phyloP scores from a whole-genome alignment of 202 grass and related monocot species.

The Brachypodium distachyon region DNA sequence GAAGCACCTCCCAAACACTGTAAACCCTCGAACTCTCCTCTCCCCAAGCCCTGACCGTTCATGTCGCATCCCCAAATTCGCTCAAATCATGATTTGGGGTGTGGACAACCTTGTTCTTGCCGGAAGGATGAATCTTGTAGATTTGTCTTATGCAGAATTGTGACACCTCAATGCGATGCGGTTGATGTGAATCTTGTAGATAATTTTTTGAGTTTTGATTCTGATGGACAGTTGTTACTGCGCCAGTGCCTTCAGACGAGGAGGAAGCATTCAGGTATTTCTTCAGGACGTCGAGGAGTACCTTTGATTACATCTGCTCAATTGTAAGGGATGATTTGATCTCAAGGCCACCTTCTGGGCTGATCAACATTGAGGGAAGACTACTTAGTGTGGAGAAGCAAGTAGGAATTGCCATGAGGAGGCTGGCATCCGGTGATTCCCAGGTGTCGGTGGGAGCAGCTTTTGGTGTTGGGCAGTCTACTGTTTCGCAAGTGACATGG shows the following conservation, averaged over 20 bases:
- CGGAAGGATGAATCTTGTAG: neutral
- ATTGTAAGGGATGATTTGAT: slow-evolving; percentile 91
- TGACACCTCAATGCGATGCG: neutral
- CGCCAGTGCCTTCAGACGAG: slow-evolving; percentile 74
- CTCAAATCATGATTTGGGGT: slow-evolving; percentile 7
- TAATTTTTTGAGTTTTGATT: slow-evolving; percentile 15
- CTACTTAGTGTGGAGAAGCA: slow-evolving; percentile 97
- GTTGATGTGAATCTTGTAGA: neutral
- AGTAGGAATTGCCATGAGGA: slow-evolving; percentile 90
- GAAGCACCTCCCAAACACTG: no score
- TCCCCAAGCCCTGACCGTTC: neutral
- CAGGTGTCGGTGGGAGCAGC: slow-evolving; percentile 88
- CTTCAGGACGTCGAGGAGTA: slow-evolving; percentile 86
- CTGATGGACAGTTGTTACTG: slow-evolving; percentile 34
- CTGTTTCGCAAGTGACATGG: slow-evolving; percentile 98
- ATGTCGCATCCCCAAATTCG: slow-evolving; percentile 8
- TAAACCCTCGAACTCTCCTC: neutral
- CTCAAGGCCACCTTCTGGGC: slow-evolving; percentile 83
- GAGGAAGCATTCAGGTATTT: slow-evolving; percentile 90
- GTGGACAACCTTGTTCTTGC: neutral
- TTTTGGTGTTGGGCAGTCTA: slow-evolving; percentile 92
- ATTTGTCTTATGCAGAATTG: neutral
- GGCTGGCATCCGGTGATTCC: slow-evolving; percentile 82
- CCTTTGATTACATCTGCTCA: slow-evolving; percentile 97
- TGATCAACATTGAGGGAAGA: slow-evolving; percentile 98